Base-by-base conservation (phyloP, 2,329 filamentous ascomycete genomes). In the Didymellaceae sp. region DNA sequence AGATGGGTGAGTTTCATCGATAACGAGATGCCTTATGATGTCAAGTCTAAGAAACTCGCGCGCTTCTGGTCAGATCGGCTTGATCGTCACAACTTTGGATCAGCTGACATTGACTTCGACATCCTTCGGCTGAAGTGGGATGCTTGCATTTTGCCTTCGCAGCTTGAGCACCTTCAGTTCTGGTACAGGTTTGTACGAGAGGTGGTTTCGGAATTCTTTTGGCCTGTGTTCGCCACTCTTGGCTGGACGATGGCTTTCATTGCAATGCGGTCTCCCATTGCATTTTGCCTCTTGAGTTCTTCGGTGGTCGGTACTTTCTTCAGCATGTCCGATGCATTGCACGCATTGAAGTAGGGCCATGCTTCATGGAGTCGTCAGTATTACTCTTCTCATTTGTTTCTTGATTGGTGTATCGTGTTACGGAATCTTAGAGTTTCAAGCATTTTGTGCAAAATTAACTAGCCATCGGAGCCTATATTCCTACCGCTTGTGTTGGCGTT, bases 241-340 rank as follows among this genome's bases (percentile, higher is more conserved):
- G 33, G 32, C 9, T 45, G 43, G 43, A 45, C 43, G 8, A n/a
- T 21, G 16, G 18, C 33, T 2, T 45, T 45, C 11, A 18, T 38
- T 13, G 25, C 25, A 9, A 21, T 31, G 11, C 43, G n/a, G 33
- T 33, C 38, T 16, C 43, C 44, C 21, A 16, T 22, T 13, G 30
- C 31, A 2, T 47, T 47, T 7, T 13, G 13, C 5, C 16, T 47
- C 5, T 17, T 47, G 45, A 31, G 13, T n/a, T 6, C 30, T 1
- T 41, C 45, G 1, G 45, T 47, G 2, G 14, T 47, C 16, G 45
- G 45, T 11, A 41, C 45, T 11, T 47, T 47, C 16, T 6, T 41
- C 17, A 47, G 21, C 22, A 34, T 47, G 30, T n/a, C n/a, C n/a
- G n/a, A n/a, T n/a, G n/a, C n/a, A n/a, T n/a, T n/a, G n/a, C n/a